These are phyloP conservation scores for Talaromyces liani DNA, from an alignment of 495 filamentous ascomycete species.

Conservation along the genomic window DNA sequence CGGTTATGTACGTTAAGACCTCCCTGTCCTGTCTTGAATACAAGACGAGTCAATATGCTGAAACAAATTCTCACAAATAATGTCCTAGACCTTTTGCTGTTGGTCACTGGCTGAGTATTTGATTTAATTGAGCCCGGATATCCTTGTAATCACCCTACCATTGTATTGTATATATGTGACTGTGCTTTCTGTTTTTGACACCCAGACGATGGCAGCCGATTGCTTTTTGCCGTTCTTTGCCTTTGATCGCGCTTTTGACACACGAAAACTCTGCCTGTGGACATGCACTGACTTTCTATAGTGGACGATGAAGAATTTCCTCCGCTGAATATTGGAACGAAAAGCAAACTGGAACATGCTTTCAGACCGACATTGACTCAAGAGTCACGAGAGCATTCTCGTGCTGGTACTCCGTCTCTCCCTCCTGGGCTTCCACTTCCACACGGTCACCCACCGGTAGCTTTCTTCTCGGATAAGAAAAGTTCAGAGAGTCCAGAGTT, in stretches of 20 bases:
- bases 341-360: constrained; percentile 35
- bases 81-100: constrained; percentile 33
- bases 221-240: constrained; percentile 11
- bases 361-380: constrained; percentile 32
- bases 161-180: constrained; percentile 20
- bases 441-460: constrained; percentile 43
- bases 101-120: constrained; percentile 25
- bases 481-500: constrained; percentile 27
- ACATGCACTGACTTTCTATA: constrained; percentile 21
- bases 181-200: not conserved
- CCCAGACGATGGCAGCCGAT: constrained; percentile 10
- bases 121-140: constrained; percentile 16
- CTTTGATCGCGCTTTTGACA: constrained; percentile 11
- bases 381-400: constrained; percentile 25
- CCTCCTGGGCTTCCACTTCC: constrained; percentile 61
- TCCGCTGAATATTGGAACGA: constrained; percentile 33
- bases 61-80: constrained; percentile 47
- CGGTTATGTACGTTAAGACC: constrained; percentile 73
- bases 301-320: constrained; percentile 46
- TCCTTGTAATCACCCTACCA: constrained; percentile 32
- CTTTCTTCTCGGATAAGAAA: constrained; percentile 28
- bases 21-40: constrained; percentile 45
- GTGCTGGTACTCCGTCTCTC: constrained; percentile 49
- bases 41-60: constrained; percentile 41
- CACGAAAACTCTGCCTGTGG: constrained; percentile 6